Conservation (phyloP, 495 filamentous ascomycete genomes). For the Letharia lupina region DNA sequence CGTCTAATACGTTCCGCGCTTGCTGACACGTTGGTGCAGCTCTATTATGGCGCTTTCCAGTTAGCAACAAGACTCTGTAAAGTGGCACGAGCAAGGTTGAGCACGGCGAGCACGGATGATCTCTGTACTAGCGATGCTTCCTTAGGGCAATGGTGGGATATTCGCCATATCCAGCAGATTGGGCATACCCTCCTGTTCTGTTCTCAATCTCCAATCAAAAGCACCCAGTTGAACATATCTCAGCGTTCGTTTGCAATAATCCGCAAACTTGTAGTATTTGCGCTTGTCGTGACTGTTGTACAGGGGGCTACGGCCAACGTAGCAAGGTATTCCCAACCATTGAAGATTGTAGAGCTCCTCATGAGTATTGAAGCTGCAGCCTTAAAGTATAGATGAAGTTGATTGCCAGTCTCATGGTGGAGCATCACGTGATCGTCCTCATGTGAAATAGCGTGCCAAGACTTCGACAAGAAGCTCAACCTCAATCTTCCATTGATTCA, state of each 20-base stretch:
- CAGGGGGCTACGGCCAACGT: too few relatives aligned
- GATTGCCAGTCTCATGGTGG: too few relatives aligned
- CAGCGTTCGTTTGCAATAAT: neutral
- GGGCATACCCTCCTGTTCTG: neutral
- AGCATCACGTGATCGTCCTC: slow-evolving; percentile 35
- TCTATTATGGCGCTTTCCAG: slow-evolving; percentile 95
- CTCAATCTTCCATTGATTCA: slow-evolving; percentile 34
- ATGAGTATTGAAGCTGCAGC: too few relatives aligned
- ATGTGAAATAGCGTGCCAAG: slow-evolving; percentile 28
- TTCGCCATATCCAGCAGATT: neutral
- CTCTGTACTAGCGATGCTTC: neutral
- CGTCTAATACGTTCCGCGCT: neutral
- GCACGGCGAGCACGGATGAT: neutral
- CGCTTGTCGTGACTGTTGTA: neutral
- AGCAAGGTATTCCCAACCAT: too few relatives aligned
- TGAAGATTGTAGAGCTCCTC: neutral
- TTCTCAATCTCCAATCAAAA: neutral
- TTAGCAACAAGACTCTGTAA: slow-evolving; percentile 40
- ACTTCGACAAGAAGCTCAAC: slow-evolving; percentile 35
- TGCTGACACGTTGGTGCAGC: neutral
- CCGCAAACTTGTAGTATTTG: neutral
- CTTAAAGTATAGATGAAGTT: too few relatives aligned
- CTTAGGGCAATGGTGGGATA: neutral
- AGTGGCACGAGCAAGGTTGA: neutral
- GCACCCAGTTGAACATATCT: neutral